These are phyloP conservation scores for Collybia mongolica DNA, from an alignment of 768 basidiomycete species.

Conservation along the genomic window DNA sequence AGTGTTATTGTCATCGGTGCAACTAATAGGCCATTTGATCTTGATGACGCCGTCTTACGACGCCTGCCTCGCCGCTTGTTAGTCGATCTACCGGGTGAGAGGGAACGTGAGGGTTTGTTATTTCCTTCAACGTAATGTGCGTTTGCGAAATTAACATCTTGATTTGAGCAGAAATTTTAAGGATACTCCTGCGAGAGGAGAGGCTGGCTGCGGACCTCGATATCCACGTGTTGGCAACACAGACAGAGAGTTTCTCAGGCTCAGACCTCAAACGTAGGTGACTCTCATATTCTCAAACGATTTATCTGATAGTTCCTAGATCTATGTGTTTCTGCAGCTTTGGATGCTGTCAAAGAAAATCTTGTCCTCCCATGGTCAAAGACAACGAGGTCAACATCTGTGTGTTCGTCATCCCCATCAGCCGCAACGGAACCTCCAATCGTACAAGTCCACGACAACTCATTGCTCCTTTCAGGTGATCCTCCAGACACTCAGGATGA, in stretches of 20 bases:
- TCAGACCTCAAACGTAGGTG: slow-evolving; percentile 90
- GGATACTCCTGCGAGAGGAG: slow-evolving; percentile 86
- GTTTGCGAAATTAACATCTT: slow-evolving; percentile 3
- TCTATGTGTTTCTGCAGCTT: slow-evolving; percentile 87
- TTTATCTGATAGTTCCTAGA: slow-evolving; percentile 45
- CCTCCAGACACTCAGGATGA: too few relatives aligned
- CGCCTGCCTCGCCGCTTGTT: slow-evolving; percentile 84
- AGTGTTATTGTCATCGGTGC: slow-evolving; percentile 91
- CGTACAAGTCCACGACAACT: too few relatives aligned
- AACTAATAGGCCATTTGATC: slow-evolving; percentile 88
- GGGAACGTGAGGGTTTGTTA: slow-evolving; percentile 77
- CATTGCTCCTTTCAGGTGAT: too few relatives aligned
- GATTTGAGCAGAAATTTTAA: slow-evolving; percentile 67
- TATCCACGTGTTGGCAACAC: slow-evolving; percentile 55
- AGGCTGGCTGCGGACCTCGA: slow-evolving; percentile 63
- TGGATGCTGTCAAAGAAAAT: slow-evolving; percentile 87
- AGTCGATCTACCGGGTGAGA: slow-evolving; percentile 86
- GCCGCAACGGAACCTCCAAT: too few relatives aligned
- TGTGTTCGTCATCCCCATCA: too few relatives aligned
- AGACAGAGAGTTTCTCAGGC: slow-evolving; percentile 87
- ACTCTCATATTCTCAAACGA: slow-evolving; percentile 7
- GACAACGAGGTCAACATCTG: not conserved
- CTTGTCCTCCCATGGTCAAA: slow-evolving; percentile 77
- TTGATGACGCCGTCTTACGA: slow-evolving; percentile 90
- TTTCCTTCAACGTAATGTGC: not conserved